Base-by-base conservation (phyloP, 2,329 filamentous ascomycete genomes). In the Canariomyces notabilis region DNA sequence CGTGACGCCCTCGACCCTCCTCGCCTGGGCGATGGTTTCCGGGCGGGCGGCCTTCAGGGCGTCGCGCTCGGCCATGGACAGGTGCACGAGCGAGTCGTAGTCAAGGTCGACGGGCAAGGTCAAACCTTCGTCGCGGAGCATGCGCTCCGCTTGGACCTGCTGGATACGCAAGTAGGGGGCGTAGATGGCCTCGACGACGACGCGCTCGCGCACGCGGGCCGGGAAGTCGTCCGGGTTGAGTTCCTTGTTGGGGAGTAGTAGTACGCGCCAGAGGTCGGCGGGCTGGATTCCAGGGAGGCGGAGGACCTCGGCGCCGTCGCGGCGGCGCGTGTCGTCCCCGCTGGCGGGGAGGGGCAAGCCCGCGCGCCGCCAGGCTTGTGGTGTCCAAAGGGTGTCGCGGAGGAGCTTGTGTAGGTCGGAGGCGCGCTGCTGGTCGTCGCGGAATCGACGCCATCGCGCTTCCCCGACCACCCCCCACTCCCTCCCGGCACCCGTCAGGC, bases 1-100 rank as follows among this genome's bases (percentile, higher is more conserved):
- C 16, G 80, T 84, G 51, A 85, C 72, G 4, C 91, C 91, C 66
- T 98, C 93, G 9, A 96, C 80, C 12, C 93, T 73, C 39, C 89
- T 76, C 23, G 91, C 91, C 75, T 96, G 93, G 0, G 88, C 91
- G 18, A 98, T 73, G 50, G 80, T 94, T 66, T 94, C 88, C 0
- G 93, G 93, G 42, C 80, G 72, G 1, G 88, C 85, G 2, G 73
- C 70, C 48, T 78, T 76, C 29, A 98, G 72, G 4, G 84, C 76
- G 21, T 80, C 74, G 65, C 79, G 83, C 70, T 97, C 93, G 48
- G 88, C 89, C 31, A 81, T 77, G 46, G 87, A 89, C 42, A 98
- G 71, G 0, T 89, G 89, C 26, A 76, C 71, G 1, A 98, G 75
- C 11, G 66, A 59, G 35, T 80, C 74, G 59, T 96, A 98, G 58